Percentiles rank a stretch among this genome's conserved stretches.
These are phyloP conservation scores for Trichoderma breve DNA, from an alignment of 2,329 filamentous ascomycete species.

Conservation along the genomic window DNA sequence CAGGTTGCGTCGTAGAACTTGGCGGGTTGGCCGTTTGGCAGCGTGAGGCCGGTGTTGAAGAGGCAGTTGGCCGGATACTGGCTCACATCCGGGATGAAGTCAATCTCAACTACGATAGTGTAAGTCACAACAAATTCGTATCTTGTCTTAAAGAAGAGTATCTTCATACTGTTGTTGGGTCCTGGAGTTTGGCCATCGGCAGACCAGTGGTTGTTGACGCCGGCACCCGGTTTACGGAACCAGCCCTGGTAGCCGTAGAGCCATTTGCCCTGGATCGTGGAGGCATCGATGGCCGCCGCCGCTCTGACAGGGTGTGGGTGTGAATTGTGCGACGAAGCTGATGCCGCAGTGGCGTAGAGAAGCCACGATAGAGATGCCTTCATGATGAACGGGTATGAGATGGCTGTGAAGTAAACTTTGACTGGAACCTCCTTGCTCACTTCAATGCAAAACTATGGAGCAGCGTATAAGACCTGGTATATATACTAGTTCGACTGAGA, in stretches of 20 bases:
- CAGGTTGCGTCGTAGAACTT: slow-evolving; percentile 12
- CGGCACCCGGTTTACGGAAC: slow-evolving; percentile 18
- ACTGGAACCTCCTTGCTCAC: neutral
- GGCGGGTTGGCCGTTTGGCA: slow-evolving; percentile 13
- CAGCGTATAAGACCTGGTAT: neutral
- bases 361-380: slow-evolving; percentile 5
- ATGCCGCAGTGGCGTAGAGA: slow-evolving; percentile 4
- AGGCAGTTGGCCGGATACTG: slow-evolving; percentile 14
- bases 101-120: slow-evolving; percentile 2
- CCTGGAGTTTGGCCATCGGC: slow-evolving; percentile 13
- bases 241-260: slow-evolving; percentile 18
- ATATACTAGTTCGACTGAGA: neutral
- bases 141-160: neutral
- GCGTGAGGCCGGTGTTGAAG: slow-evolving; percentile 10
- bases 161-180: slow-evolving; percentile 8
- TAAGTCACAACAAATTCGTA: neutral
- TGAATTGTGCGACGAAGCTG: neutral
- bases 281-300: slow-evolving; percentile 1
- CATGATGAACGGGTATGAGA: neutral
- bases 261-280: slow-evolving; percentile 15
- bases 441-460: neutral
- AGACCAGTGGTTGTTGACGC: slow-evolving; percentile 17
- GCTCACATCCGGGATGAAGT: slow-evolving; percentile 15
- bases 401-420: neutral
- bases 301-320: neutral